Base-by-base conservation (phyloP, 2,329 filamentous ascomycete genomes). In the Trichophyton benhamiae region DNA sequence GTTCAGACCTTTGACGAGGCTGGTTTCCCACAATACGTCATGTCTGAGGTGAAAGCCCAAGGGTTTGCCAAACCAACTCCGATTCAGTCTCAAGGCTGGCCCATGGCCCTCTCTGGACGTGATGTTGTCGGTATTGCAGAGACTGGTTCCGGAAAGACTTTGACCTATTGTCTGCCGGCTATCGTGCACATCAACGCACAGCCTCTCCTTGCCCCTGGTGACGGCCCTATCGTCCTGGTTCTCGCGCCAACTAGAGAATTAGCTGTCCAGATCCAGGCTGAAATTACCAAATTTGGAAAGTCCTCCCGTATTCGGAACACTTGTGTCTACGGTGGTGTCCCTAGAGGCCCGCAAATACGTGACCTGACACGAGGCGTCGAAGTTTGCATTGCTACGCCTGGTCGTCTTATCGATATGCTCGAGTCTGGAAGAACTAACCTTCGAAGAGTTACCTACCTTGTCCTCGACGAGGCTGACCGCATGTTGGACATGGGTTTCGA, bases 401-500 rank as follows among this genome's bases (percentile, higher is more conserved):
- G 94, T 72, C 92, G 94, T 82, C 81, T 99, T 70, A 97, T 99
- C 71, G 94, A 99, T 71, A 96, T 97, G 90, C 84, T 99, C 36
- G 94, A 97, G 78, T 89, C 90, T 68, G 92, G 91, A 76, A 95
- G 95, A 82, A 99, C 94, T 70, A 97, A 99, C 80, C 85, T 99
- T 66, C 92, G 92, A 67, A 91, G 94, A 75, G 91, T 97, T 65
- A 99, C 94, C 61, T 99, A 99, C 79, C 82, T 99, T 62, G 94
- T 97, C 68, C 91, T 99, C 66, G 94, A 99, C 71, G 94, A 99
- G 81, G 94, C 94, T 74, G 94, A 99, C 79, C 92, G 94, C 72
- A 99, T 99, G 94, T 83, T 99, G 75, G 94, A 99, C 80, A 99
- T 99, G 94, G 94, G 94, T 85, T 97, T 99, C 79, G 94, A 99